Evolutionary conservation across 177 flowering plant species (phyloP).

Genomic region (Vitis hybrid): DNA sequence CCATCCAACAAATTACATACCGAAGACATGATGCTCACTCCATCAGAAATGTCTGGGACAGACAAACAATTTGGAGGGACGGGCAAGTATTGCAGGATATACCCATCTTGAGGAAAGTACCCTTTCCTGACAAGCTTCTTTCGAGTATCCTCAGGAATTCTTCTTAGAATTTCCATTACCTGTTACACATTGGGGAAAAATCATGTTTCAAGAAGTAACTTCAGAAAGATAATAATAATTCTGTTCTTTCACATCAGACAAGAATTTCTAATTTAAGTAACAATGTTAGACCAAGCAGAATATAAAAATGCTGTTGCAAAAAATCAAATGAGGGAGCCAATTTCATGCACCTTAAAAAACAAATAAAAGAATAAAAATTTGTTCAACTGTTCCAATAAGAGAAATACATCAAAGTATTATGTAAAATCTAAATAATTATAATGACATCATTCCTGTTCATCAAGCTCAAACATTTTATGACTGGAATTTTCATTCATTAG

Average conservation of each 20-base stretch:
- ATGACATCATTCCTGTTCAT: neutral
- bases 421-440: neutral
- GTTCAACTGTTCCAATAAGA: too few relatives aligned
- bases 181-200: constrained; percentile 14
- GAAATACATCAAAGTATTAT: neutral
- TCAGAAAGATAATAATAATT: neutral
- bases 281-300: too few relatives aligned
- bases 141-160: constrained; percentile 60
- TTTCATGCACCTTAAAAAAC: neutral
- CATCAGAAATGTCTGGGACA: constrained; percentile 88
- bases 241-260: too few relatives aligned
- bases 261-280: too few relatives aligned
- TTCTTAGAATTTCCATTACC: constrained; percentile 74
- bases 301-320: neutral
- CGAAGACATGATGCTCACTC: constrained; percentile 71
- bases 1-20: constrained; percentile 35
- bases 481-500: neutral
- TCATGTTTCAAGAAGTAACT: neutral
- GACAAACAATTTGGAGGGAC: constrained; percentile 98
- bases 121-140: constrained; percentile 69
- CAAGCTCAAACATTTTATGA: neutral
- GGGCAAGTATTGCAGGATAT: constrained; percentile 64
- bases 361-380: neutral
- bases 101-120: constrained; percentile 77
- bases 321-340: neutral